Base-by-base conservation (phyloP, 345 rosid genomes). In the Psidium guajava region DNA sequence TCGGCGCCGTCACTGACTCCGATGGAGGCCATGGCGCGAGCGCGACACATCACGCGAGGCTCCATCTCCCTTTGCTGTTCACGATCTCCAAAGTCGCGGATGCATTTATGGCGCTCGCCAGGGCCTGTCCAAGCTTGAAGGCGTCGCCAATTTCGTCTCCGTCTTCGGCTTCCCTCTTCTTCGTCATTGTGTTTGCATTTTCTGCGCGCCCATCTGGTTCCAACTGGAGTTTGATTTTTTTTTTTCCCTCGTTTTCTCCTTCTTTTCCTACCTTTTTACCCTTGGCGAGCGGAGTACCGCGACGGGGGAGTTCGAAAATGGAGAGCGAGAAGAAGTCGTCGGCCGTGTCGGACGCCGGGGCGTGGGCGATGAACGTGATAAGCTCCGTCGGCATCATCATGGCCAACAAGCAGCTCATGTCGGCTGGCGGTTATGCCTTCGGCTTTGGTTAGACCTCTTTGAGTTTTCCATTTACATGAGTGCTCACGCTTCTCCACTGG, bases 381-480 rank as follows among this genome's bases (percentile, higher is more conserved):
- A 97, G 98, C 91, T 97, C 98, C 84, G 98, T 97, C 54, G 98
- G 98, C 42, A 93, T 97, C 86, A 97, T 95, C 73, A 95, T 97
- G 99, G 98, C 96, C 73, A 97, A 97, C 89, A 97, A 97, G 93
- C 98, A 95, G 90, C 98, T 97, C 82, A 95, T 97, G 98, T 92
- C 98, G 9, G 82, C 96, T 82, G 83, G 86, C 55, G 98, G 99
- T 54, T 95, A 92, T 82, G 93, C 91, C 85, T 97, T 97, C 86
- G 83, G 93, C 92, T 97, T 97, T 59, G 99, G 98, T 97, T 88
- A 36, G 69, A 74, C 53, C 86, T 24, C 85, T 84, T n/a, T 36
- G 36, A 15, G 52, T 40, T 81, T 83, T 3, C 25, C 40, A 1
- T 42, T 52, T 82, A 22, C 61, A 4, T n/a, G 22, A 28, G 36